Conservation (phyloP, 805 yeast genomes). For the Yarrowia porcina region DNA sequence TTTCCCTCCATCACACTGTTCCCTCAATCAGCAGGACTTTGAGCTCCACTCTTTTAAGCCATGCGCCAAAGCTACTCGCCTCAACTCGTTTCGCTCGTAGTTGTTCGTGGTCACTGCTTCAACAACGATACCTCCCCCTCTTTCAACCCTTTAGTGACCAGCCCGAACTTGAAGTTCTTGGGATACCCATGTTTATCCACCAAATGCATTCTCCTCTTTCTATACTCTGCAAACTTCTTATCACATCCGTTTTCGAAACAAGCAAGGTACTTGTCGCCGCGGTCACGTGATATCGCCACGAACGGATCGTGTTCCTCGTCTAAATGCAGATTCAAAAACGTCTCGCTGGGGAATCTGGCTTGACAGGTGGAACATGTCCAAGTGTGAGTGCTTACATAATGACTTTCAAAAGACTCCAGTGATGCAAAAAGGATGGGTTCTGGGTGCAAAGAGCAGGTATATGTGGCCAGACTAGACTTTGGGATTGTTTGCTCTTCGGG, state of each 20-base stretch:
- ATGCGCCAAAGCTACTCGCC: no score
- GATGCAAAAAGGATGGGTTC: background rate
- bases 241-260: constrained; percentile 15
- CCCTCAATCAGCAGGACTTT: no score
- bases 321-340: constrained; percentile 7
- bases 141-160: background rate
- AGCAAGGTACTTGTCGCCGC: constrained; percentile 2
- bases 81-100: background rate
- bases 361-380: constrained; percentile 3
- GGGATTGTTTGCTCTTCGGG: background rate
- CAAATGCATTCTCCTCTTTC: constrained; percentile 6
- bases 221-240: background rate
- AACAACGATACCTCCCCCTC: constrained; percentile 18
- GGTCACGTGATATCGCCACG: constrained; percentile 2
- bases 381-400: background rate
- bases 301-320: constrained; percentile 22
- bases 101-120: constrained; percentile 1
- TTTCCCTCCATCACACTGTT: no score
- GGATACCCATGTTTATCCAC: constrained; percentile 20
- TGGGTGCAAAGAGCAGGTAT: constrained; percentile 6
- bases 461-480: background rate
- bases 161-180: background rate
- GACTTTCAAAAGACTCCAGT: constrained; percentile 4
- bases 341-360: background rate
- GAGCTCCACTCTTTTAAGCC: no score